Evolutionary conservation across 2,329 filamentous ascomycete species (phyloP).

Genomic region (Karstenula rhodostoma): DNA sequence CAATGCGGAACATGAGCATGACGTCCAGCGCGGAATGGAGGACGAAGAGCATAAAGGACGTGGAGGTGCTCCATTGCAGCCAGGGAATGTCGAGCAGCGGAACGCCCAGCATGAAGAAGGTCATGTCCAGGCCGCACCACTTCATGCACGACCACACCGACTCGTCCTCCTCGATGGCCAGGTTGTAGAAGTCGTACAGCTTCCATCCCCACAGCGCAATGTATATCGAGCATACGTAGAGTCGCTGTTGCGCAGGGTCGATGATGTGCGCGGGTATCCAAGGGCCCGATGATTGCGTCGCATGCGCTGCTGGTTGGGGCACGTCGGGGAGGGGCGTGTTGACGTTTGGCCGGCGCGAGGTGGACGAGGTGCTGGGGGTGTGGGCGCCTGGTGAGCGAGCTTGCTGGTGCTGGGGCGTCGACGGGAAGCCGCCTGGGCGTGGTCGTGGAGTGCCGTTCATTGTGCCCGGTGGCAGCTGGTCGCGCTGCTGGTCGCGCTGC

Average conservation of each 20-base stretch:
- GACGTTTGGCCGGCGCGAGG: conserved; percentile 44
- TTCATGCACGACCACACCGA: conserved; percentile 94
- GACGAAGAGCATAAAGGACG: conserved; percentile 75
- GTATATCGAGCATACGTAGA: conserved; percentile 87
- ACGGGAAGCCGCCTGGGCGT: conserved; percentile 78
- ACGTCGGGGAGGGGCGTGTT: conserved; percentile 44
- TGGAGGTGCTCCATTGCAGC: conserved; percentile 86
- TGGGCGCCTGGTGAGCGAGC: conserved; percentile 38
- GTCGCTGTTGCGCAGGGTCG: conserved; percentile 88
- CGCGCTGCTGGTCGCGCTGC: conserved; percentile 24
- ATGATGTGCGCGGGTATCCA: conserved; percentile 82
- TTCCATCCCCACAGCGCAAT: conserved; percentile 79
- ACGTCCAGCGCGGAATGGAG: conserved; percentile 77
- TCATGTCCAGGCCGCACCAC: conserved; percentile 87
- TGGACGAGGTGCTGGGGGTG: conserved; percentile 32
- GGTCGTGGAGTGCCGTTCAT: conserved; percentile 88
- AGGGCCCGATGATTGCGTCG: conserved; percentile 57
- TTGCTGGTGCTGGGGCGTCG: conserved; percentile 67
- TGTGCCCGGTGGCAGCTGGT: conserved; percentile 59
- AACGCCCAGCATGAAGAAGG: conserved; percentile 88
- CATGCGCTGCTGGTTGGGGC: conserved; percentile 25
- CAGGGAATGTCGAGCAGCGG: conserved; percentile 92
- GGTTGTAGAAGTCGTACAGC: conserved; percentile 81
- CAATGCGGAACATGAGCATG: conserved; percentile 92
- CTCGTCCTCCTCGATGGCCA: conserved; percentile 82